Base-by-base conservation (phyloP, 2,329 filamentous ascomycete genomes). In the Xylariaceae sp. region DNA sequence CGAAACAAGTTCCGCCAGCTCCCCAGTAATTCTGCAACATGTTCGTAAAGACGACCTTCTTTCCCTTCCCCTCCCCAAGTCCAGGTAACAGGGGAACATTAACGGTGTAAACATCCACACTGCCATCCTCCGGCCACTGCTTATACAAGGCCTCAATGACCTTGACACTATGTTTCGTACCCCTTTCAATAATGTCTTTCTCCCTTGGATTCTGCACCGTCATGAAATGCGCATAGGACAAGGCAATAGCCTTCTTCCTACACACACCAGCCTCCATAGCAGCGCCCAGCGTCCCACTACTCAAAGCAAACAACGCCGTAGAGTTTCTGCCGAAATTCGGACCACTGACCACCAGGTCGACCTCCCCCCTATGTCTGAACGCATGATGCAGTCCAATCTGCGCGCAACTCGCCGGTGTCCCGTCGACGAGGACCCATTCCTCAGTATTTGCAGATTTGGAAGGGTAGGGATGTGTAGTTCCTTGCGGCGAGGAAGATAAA, bases 11-110 rank as follows among this genome's bases (percentile, higher is more conserved):
- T 5, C 84, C 84, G 3, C 88, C 89, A n/a, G 83, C 84, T 3
- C 88, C 77, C 94, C 94, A 99, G 66, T 87, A 86, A 69, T 97
- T 99, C 72, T 96, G 90, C 64, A 97, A 73, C 80, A 97, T 88
- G 55, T 83, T 75, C 2, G 94, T 93, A 74, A 86, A 96, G n/a
- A 94, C 64, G 13, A 16, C 34, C 16, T 38, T 38, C 4, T 92
- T 84, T 7, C 22, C 22, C 72, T 89, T 90, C 48, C 80, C 79
- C 16, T 74, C 68, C 60, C 86, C 86, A 1, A 97, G 83, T 6
- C 84, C 87, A 54, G 89, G 86, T 13, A 94, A 79, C 11, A 97
- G 75, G 17, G 94, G 93, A 9, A 97, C 87, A 66, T 97, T 97
- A 61, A 97, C 85, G 44, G 82, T 88, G 70, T 96, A 97, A n/a